phyloP scores from a whole-genome alignment of 2,329 filamentous ascomycete species.

The Colletotrichum agaves region DNA sequence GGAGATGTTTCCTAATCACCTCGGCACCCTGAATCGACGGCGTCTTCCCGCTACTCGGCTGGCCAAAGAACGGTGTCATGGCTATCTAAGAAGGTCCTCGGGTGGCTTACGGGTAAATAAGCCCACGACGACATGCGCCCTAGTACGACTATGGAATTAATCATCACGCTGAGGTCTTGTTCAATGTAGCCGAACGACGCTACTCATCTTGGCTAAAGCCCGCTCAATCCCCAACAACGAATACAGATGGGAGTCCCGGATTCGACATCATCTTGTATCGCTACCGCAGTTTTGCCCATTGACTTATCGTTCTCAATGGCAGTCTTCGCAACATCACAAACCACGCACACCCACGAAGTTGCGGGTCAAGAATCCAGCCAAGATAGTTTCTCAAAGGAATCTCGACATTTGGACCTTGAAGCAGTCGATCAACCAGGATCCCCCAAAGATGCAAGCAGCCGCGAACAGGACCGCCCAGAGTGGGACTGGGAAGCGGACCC shows the following conservation, averaged over 20 bases:
- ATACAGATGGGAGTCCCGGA: too few relatives aligned
- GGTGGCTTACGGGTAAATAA: too few relatives aligned
- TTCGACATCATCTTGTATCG: too few relatives aligned
- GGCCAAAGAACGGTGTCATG: not conserved
- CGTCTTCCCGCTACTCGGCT: not conserved
- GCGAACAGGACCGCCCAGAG: not conserved
- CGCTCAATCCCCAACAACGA: too few relatives aligned
- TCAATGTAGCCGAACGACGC: not conserved
- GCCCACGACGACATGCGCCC: too few relatives aligned
- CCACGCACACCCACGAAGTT: not conserved
- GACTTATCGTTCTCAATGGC: too few relatives aligned
- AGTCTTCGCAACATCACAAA: not conserved
- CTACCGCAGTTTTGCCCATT: too few relatives aligned
- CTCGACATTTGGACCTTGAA: not conserved
- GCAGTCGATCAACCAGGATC: too few relatives aligned
- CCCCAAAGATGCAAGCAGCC: not conserved
- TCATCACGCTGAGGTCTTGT: not conserved
- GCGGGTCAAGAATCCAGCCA: not conserved
- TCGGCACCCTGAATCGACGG: not conserved
- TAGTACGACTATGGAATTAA: not conserved
- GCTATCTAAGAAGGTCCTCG: not conserved
- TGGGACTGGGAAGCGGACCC: constrained; percentile 51
- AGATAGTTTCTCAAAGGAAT: not conserved
- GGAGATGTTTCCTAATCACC: not conserved
- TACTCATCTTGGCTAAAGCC: not conserved